phyloP scores from a whole-genome alignment of 75 land plant species.

The Cunninghamia lanceolata region DNA sequence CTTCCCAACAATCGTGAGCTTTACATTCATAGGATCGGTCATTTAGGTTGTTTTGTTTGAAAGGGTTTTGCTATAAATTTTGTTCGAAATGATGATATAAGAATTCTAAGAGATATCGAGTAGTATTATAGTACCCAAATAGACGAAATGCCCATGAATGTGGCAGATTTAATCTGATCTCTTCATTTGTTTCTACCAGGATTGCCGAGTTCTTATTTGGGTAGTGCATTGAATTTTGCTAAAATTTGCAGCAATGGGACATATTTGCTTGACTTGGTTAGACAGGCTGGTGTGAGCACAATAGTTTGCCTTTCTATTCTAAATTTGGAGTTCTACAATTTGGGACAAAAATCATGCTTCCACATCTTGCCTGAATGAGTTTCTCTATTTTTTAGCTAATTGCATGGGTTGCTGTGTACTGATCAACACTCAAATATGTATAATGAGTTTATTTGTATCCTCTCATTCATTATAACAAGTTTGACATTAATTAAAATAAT shows the following conservation, averaged over 20 bases:
- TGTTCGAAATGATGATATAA: slow-evolving; percentile 88
- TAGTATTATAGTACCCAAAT: slow-evolving; percentile 94
- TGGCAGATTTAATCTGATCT: slow-evolving; percentile 78
- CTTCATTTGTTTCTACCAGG: neutral
- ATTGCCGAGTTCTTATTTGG: neutral
- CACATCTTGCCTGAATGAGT: neutral
- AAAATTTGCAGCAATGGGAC: neutral
- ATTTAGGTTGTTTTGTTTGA: slow-evolving; percentile 64
- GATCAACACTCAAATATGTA: too few relatives aligned
- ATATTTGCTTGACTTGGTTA: neutral
- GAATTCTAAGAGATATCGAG: slow-evolving; percentile 87
- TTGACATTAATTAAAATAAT: too few relatives aligned
- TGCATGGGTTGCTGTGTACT: neutral
- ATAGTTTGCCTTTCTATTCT: neutral
- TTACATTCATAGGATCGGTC: slow-evolving; percentile 66
- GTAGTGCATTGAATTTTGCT: neutral
- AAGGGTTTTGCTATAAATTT: slow-evolving; percentile 98
- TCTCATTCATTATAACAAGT: too few relatives aligned
- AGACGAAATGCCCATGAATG: slow-evolving; percentile 99
- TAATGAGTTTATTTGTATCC: too few relatives aligned
- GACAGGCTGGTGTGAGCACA: neutral
- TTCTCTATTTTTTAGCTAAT: neutral
- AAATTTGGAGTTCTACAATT: neutral
- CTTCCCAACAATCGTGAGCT: slow-evolving; percentile 68
- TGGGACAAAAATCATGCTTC: neutral